Evolutionary conservation across 2,329 filamentous ascomycete species (phyloP), one percentile per base, ranked within the genome.

Genomic region (Nigrograna mackinnonii): DNA sequence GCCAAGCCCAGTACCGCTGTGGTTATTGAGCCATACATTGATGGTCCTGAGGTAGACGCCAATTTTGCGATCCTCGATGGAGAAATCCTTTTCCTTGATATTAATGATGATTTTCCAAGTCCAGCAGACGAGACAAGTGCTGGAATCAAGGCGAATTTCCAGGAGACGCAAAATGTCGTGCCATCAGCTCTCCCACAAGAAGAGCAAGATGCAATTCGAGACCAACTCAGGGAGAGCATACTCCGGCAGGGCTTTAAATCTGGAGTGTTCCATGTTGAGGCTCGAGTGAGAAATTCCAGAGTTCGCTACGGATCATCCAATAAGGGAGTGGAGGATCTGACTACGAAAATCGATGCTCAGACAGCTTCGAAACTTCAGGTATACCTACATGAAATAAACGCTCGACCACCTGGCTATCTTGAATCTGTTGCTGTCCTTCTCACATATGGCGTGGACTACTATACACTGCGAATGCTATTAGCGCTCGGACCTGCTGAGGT

Each of bases 11-110:
- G 52, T 9, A 41, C 26, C 2, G 45, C 57, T 5, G 53, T 72
- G 14, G 52, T 74, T 2, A 33, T 55, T 14, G 52, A 55, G 35
- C 20, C 43, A 7, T 55, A 55, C 28, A n/a, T 41, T 33, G 47
- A 50, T 26, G 52, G 52, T 5, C 52, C 52, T 6, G 52, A 55
- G 24, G 22, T 52, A 3, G 52, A 55, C 34, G 47, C 47, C 14
- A 55, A 55, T 22, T 43, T 52, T 28, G 47, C 39, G n/a, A 35
- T 55, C 5, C 26, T 21, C 5, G 42, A 55, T 32, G 49, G 52
- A 14, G 31, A 55, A 24, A 22, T 55, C 11, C 33, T 50, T 1
- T 55, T 55, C 35, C 37, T 34, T 24, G 52, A 55, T 9, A 24
- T 45, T 13, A 24, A 7, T 6, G 52, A 55, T 28, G 42, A 52